Conservation (phyloP, 2,329 filamentous ascomycete genomes). For the Thielaviopsis cerberus region DNA sequence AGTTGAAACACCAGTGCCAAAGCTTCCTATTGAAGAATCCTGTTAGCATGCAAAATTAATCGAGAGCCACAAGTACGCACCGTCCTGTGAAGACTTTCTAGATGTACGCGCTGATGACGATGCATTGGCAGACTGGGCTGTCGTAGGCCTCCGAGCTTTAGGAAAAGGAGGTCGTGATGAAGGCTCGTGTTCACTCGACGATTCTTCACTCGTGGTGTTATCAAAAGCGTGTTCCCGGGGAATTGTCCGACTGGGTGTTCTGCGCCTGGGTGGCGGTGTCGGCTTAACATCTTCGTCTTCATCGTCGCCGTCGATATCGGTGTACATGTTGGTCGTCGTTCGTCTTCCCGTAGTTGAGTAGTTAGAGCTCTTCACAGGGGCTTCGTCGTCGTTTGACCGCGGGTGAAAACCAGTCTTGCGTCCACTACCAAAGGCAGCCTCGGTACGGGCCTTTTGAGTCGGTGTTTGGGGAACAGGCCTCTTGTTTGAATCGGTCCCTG, state of each 20-base stretch:
- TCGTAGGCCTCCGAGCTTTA: background rate
- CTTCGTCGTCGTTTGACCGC: constrained; percentile 34
- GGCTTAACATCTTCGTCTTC: constrained; percentile 3
- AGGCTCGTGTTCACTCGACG: constrained; percentile 2
- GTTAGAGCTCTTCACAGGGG: constrained; percentile 30
- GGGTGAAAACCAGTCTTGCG: constrained; percentile 30
- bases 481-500: constrained; percentile 17
- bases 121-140: background rate
- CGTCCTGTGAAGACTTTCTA: constrained; percentile 1
- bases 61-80: background rate
- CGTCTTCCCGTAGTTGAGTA: constrained; percentile 24
- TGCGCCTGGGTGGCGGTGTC: constrained; percentile 2
- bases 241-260: background rate
- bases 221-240: constrained; percentile 6
- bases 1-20: background rate
- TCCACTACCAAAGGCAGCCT: constrained; percentile 33
- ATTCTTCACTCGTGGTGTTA: constrained; percentile 9
- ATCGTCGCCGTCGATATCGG: background rate
- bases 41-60: background rate
- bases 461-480: constrained; percentile 30
- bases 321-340: constrained; percentile 3
- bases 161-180: constrained; percentile 4
- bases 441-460: constrained; percentile 32
- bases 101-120: background rate
- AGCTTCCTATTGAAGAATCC: background rate